Evolutionary conservation across 305 asterid species (phyloP).

Genomic region (Coffea humblotiana): DNA sequence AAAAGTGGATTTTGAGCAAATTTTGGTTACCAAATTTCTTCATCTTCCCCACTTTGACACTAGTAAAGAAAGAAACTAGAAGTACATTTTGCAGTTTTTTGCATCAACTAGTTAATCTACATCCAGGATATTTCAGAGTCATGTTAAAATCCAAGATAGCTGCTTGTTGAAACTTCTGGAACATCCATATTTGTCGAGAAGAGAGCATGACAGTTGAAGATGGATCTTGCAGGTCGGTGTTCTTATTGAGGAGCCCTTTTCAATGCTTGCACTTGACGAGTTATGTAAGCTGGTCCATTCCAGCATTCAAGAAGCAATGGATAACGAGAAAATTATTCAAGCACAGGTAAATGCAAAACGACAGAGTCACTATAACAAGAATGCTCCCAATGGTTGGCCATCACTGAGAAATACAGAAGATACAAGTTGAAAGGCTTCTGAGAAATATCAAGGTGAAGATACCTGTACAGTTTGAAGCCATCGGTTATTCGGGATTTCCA

Average conservation of each 20-base stretch:
- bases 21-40: not conserved
- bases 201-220: not conserved
- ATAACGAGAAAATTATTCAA: slow-evolving; percentile 53
- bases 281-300: slow-evolving; percentile 53
- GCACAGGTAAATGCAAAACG: slow-evolving; percentile 47
- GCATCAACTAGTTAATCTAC: not conserved
- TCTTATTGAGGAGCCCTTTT: slow-evolving; percentile 94
- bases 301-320: slow-evolving; percentile 60
- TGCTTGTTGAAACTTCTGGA: not conserved
- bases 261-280: slow-evolving; percentile 94
- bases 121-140: not conserved
- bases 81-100: not conserved
- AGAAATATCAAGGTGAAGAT: not conserved
- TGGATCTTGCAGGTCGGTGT: slow-evolving; percentile 75
- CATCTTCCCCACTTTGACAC: not conserved
- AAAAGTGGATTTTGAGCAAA: not conserved
- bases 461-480: not conserved
- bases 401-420: slow-evolving; percentile 13
- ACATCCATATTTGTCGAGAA: not conserved
- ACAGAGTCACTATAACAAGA: slow-evolving; percentile 31
- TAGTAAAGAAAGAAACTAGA: not conserved
- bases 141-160: not conserved
- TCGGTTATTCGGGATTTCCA: not conserved
- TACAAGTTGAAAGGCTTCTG: not conserved
- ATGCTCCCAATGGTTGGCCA: slow-evolving; percentile 67